These are phyloP conservation scores for Thecaphora frezii DNA, from an alignment of 1,284 basidiomycete species.

Conservation along the genomic window DNA sequence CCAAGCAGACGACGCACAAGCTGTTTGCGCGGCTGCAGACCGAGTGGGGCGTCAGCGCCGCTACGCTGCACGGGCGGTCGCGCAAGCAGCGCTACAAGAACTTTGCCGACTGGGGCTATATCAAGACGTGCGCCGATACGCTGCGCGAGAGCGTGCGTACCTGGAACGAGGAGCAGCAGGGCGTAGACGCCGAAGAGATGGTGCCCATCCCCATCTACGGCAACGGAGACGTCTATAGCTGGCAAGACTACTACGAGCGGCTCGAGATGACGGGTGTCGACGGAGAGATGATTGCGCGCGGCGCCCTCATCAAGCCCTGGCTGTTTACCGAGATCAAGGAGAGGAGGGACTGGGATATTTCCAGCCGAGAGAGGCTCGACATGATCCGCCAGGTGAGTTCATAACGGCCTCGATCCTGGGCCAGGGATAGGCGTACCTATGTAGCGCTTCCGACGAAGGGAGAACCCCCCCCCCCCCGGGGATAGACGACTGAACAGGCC, in stretches of 20 bases:
- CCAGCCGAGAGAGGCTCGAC: constrained; percentile 83
- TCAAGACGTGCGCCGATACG: constrained; percentile 79
- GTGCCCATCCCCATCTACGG: constrained; percentile 88
- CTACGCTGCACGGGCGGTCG: constrained; percentile 82
- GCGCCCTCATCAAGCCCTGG: constrained; percentile 82
- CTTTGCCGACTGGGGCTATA: constrained; percentile 56
- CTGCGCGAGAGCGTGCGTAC: constrained; percentile 67
- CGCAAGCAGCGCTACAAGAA: constrained; percentile 58
- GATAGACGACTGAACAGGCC: no score
- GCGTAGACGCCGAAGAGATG: constrained; percentile 60
- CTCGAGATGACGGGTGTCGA: constrained; percentile 80
- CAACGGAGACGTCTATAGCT: constrained; percentile 90
- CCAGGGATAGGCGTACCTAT: no score
- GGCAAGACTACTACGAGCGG: constrained; percentile 77
- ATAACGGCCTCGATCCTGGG: no score
- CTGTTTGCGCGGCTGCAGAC: constrained; percentile 78
- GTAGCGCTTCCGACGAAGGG: no score
- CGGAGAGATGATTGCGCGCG: constrained; percentile 90
- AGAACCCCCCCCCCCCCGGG: no score
- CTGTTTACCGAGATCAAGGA: constrained; percentile 92
- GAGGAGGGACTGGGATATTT: constrained; percentile 80
- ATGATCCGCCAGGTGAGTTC: constrained; percentile 73
- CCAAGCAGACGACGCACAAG: constrained; percentile 71
- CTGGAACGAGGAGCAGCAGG: constrained; percentile 47
- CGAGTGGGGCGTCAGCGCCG: constrained; percentile 77